Percentiles rank a stretch among this genome's conserved stretches.
phyloP scores from a whole-genome alignment of 768 basidiomycete genomes.

The Rhizopogon roseolus region DNA sequence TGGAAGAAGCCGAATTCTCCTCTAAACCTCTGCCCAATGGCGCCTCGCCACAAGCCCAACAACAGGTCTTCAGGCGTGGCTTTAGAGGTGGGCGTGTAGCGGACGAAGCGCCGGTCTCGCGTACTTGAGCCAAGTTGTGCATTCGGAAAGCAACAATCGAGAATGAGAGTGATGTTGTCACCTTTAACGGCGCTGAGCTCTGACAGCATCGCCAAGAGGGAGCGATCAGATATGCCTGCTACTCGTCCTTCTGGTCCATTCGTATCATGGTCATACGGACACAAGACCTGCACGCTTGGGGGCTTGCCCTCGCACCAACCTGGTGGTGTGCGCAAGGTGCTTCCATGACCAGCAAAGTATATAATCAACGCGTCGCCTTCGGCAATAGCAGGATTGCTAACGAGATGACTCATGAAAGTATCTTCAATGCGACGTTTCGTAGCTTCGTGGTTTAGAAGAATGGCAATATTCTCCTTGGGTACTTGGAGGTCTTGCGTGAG shows the following conservation, averaged over 20 bases:
- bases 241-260: slow-evolving; percentile 40
- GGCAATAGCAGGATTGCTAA: slow-evolving; percentile 56
- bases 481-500: slow-evolving; percentile 52
- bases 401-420: slow-evolving; percentile 54
- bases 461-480: slow-evolving; percentile 51
- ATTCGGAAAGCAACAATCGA: slow-evolving; percentile 60
- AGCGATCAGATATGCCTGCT: slow-evolving; percentile 65
- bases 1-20: slow-evolving; percentile 43
- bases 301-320: slow-evolving; percentile 51
- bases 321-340: slow-evolving; percentile 47
- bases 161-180: slow-evolving; percentile 63
- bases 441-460: slow-evolving; percentile 54
- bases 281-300: slow-evolving; percentile 51
- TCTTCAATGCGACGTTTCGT: slow-evolving; percentile 60
- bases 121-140: slow-evolving; percentile 32
- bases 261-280: slow-evolving; percentile 62
- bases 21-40: slow-evolving; percentile 31
- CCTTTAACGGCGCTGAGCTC: slow-evolving; percentile 56
- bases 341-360: slow-evolving; percentile 76
- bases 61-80: slow-evolving; percentile 51
- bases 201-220: slow-evolving; percentile 54
- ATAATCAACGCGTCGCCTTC: slow-evolving; percentile 60
- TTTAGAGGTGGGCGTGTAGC: slow-evolving; percentile 60
- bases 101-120: slow-evolving; percentile 43
- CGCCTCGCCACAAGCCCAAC: slow-evolving; percentile 48